Evolutionary conservation across 169 alveolate species (phyloP).

Genomic region (Eimeria zaria): DNA sequence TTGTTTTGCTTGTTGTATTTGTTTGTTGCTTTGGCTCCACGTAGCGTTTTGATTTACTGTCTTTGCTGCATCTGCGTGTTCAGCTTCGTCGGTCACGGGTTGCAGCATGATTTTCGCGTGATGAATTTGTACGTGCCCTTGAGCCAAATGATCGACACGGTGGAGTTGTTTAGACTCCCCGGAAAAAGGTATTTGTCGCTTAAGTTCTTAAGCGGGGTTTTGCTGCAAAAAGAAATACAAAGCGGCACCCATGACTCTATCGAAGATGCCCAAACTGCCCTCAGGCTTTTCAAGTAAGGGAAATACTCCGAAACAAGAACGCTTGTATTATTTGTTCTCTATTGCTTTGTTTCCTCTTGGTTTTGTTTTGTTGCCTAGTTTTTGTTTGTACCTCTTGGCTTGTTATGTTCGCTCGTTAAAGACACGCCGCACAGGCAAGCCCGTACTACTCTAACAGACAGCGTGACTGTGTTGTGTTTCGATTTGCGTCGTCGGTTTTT

Average conservation of each 20-base stretch:
- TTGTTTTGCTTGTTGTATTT: too few relatives aligned
- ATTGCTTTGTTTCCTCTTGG: neutral
- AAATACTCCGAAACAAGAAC: neutral
- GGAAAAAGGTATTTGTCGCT: conserved; percentile 91
- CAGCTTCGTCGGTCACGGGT: conserved; percentile 92
- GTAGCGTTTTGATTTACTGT: neutral
- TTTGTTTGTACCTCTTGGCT: neutral
- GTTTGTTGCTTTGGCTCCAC: neutral
- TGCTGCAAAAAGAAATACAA: conserved; percentile 89
- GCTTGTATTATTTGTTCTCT: neutral
- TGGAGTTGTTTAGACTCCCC: conserved; percentile 76
- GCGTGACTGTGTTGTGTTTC: too few relatives aligned
- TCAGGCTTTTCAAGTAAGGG: conserved; percentile 88
- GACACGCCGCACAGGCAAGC: too few relatives aligned
- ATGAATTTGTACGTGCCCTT: conserved; percentile 91
- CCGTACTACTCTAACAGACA: too few relatives aligned
- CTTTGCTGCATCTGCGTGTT: neutral
- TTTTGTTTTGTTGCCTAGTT: neutral
- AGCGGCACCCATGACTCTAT: conserved; percentile 91
- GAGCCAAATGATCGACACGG: conserved; percentile 80
- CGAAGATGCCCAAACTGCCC: conserved; percentile 92
- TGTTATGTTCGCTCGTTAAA: neutral
- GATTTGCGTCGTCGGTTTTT: neutral
- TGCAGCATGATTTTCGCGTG: conserved; percentile 91
- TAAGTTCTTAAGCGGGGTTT: conserved; percentile 89